Evolutionary conservation across 108 stramenopile species (phyloP).

Genomic region (Schizochytrium sp.): DNA sequence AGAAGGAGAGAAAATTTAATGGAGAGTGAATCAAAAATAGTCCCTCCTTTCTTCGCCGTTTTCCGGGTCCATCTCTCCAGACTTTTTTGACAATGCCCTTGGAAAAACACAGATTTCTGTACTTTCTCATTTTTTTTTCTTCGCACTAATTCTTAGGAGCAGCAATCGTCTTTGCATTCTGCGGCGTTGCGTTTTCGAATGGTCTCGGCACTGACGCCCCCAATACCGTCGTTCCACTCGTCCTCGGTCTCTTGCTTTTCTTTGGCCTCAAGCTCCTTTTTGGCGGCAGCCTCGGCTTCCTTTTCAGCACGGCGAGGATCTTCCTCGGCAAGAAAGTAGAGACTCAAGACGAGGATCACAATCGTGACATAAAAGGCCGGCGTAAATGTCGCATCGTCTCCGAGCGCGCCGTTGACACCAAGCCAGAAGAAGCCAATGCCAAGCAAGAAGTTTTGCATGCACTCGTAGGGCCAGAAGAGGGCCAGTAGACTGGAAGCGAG

Average conservation of each 20-base stretch:
- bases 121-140: too few relatives aligned
- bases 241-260: background rate
- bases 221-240: conserved; percentile 2
- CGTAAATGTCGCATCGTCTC: background rate
- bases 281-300: background rate
- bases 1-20: too few relatives aligned
- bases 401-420: background rate
- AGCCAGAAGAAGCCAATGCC: conserved; percentile 14
- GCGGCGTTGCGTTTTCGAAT: background rate
- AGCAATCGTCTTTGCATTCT: background rate
- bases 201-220: background rate
- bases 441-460: background rate
- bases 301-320: background rate
- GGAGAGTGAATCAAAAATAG: too few relatives aligned
- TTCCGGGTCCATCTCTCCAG: too few relatives aligned
- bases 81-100: too few relatives aligned
- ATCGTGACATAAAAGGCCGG: background rate
- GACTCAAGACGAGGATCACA: background rate
- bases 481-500: background rate
- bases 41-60: too few relatives aligned
- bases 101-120: too few relatives aligned
- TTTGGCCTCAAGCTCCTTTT: background rate
- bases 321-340: background rate
- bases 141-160: background rate
- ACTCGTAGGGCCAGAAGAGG: conserved; percentile 5